Evolutionary conservation across 2,329 filamentous ascomycete species (phyloP).

Genomic region (Huntiella abstrusa): DNA sequence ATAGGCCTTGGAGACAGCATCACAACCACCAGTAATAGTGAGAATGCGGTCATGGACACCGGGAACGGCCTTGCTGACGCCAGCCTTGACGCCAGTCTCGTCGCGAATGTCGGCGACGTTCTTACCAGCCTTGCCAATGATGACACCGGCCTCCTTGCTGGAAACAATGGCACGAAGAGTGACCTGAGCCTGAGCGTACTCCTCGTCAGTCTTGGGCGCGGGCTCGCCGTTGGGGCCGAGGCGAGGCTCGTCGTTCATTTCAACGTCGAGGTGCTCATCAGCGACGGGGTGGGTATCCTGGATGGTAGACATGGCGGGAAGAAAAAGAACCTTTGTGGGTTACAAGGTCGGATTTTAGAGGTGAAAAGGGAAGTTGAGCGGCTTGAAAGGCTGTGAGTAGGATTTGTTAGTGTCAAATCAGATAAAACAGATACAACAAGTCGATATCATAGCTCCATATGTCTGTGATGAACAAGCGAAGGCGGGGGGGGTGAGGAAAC

Average conservation of each 20-base stretch:
- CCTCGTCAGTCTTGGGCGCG: conserved; percentile 82
- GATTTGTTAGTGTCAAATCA: too few species aligned
- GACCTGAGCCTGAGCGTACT: conserved; percentile 82
- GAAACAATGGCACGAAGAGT: conserved; percentile 95
- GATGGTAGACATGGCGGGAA: conserved; percentile 37
- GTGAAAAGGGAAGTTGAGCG: not conserved
- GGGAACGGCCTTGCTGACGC: conserved; percentile 95
- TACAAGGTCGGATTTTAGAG: conserved; percentile 5
- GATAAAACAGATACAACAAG: too few species aligned
- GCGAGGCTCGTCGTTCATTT: conserved; percentile 41
- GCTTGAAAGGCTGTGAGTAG: not conserved
- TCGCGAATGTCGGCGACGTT: conserved; percentile 94
- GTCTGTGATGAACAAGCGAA: too few species aligned
- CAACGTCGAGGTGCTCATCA: conserved; percentile 42
- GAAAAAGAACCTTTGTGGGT: conserved; percentile 7
- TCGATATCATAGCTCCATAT: too few species aligned
- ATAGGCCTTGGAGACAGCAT: conserved; percentile 80
- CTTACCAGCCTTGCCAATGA: conserved; percentile 97
- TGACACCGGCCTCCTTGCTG: conserved; percentile 95
- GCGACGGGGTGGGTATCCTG: conserved; percentile 39
- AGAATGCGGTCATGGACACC: conserved; percentile 94
- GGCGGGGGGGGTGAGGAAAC: too few species aligned
- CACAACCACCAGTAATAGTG: conserved; percentile 80
- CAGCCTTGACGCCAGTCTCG: conserved; percentile 93
- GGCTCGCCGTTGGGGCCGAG: conserved; percentile 58